These are phyloP conservation scores for Fraxinus quadrangulata DNA, from an alignment of 257 asterid genomes.

Conservation along the genomic window DNA sequence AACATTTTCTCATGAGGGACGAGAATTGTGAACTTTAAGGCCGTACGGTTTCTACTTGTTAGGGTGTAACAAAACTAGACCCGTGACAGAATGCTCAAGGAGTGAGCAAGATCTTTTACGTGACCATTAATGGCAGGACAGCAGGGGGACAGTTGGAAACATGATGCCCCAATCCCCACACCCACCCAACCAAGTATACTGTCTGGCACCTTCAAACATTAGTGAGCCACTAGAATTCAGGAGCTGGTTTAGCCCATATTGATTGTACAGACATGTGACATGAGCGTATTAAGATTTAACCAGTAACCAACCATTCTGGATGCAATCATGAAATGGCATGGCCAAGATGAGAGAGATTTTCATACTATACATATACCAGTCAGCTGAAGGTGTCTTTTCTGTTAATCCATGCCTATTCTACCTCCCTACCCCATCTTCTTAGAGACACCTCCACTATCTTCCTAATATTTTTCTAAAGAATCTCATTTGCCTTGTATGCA, in stretches of 20 bases:
- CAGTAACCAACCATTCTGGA: background rate
- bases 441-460: background rate
- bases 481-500: background rate
- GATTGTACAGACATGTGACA: background rate
- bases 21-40: too few species aligned
- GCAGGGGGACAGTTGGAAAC: background rate
- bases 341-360: slow-evolving; percentile 1
- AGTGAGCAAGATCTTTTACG: background rate
- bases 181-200: background rate
- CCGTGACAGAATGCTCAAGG: too few species aligned
- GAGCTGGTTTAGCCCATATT: background rate
- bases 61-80: too few species aligned
- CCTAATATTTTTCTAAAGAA: background rate
- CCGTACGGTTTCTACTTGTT: too few species aligned
- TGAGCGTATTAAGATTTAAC: background rate
- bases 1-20: too few species aligned
- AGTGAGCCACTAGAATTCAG: background rate
- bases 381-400: background rate
- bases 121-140: background rate
- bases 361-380: background rate
- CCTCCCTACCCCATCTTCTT: background rate
- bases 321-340: background rate
- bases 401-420: background rate
- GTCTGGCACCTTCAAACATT: background rate
- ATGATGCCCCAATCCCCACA: background rate